Evolutionary conservation across 306 rosid species (phyloP), one percentile per base, ranked within the genome.

Genomic region (Quercus cerris): DNA sequence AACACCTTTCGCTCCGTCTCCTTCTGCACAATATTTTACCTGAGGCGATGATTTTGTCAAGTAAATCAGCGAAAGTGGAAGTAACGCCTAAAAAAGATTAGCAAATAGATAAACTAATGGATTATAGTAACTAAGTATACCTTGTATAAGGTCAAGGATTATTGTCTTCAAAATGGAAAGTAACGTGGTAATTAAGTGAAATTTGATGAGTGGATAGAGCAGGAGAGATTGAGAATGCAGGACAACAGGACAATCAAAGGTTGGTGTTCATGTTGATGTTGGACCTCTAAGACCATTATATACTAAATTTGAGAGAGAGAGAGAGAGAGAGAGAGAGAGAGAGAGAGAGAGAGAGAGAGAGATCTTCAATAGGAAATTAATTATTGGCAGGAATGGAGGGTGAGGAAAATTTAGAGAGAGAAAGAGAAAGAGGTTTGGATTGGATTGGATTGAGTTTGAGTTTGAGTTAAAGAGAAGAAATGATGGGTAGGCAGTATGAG

Each of bases 361-460:
- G n/a, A 14, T n/a, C n/a, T 30, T 31, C 2, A 64, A 17, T 15
- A 17, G 27, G 3, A 11, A 9, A 30, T 30, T 15, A 31, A 17
- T 64, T 15, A 30, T 6, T 10, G 71, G 23, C 30, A 66, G 20
- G 18, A 6, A 18, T 17, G 46, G 23, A 66, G 38, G 22, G 71
- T 66, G 14, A 30, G 62, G 25, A n/a, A 22, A 28, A 66, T 27
- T n/a, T 1, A 20, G 52, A 5, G 55, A 35, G 70, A 76, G 25
- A 31, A 76, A 82, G 56, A 51, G 13, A 18, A 6, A 44, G 13
- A 44, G 49, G 13, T 44, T 8, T 44, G 49, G 75, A 79, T 85
- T 85, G 49, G 75, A 79, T 85, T 85, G 75, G 70, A 28, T 31
- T 44, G 70, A 61, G 15, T 14, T 31, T 41, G 70, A 23, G 15